Conservation (phyloP, 176 grass and related monocot species). For the Triticum turgidum region DNA sequence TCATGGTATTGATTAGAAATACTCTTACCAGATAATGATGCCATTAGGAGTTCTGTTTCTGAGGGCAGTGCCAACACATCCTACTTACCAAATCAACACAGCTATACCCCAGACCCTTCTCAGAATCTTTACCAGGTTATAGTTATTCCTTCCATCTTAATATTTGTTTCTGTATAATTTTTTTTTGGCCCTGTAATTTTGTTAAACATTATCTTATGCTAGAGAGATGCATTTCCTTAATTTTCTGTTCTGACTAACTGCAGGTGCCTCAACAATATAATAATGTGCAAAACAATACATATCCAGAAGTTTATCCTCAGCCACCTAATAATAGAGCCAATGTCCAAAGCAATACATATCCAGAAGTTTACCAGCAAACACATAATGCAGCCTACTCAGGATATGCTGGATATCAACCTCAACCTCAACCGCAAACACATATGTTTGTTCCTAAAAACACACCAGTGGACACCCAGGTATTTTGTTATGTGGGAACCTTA, state of each 20-base stretch:
- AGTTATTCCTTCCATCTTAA: conserved; percentile 17
- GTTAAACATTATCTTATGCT: background rate
- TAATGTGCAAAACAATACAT: conserved; percentile 37
- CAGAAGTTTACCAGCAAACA: conserved; percentile 51
- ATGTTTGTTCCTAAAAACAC: conserved; percentile 80
- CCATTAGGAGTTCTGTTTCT: conserved; percentile 31
- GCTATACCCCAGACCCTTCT: conserved; percentile 31
- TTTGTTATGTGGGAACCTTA: conserved; percentile 11
- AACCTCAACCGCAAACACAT: conserved; percentile 2
- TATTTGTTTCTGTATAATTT: background rate
- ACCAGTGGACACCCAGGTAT: conserved; percentile 58
- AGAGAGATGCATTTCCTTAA: conserved; percentile 11
- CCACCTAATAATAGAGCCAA: conserved; percentile 16
- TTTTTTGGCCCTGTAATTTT: background rate
- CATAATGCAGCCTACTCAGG: conserved; percentile 41
- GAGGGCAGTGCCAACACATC: conserved; percentile 21
- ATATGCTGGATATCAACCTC: conserved; percentile 72
- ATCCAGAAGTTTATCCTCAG: conserved; percentile 54
- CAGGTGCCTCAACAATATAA: conserved; percentile 49
- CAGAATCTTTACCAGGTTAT: conserved; percentile 67
- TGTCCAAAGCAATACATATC: conserved; percentile 39
- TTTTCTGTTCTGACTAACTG: conserved; percentile 22
- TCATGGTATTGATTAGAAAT: conserved; percentile 20
- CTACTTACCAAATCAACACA: conserved; percentile 36
- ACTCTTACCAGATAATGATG: conserved; percentile 50